A percentile compares a stretch with the other conserved stretches of the same genome.
Conservation (phyloP, 2,329 filamentous ascomycete species). For the Ceratocystis lukuohia region DNA sequence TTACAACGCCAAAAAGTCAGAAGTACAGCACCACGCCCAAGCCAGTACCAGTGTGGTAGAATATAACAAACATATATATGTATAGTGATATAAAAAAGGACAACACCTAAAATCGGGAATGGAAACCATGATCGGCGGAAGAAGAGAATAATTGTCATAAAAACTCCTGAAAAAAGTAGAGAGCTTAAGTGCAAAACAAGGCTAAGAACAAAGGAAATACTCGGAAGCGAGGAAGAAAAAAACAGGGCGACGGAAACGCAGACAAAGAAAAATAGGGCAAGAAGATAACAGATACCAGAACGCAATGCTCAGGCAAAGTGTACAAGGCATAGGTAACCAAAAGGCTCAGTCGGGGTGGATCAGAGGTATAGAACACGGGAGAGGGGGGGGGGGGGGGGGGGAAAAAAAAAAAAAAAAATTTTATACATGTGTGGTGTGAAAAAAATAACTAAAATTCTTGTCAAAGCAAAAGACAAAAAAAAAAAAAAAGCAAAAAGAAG, state of each 20-base stretch:
- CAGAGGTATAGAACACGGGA: background rate
- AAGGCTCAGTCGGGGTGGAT: background rate
- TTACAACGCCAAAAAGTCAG: background rate
- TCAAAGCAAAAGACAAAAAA: too few species aligned
- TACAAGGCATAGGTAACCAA: background rate
- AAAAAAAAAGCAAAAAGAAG: too few species aligned
- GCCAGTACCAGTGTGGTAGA: background rate
- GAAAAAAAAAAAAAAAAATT: too few species aligned
- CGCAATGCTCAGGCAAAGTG: constrained; percentile 13
- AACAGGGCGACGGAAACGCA: constrained; percentile 16
- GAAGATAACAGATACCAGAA: constrained; percentile 13
- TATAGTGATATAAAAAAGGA: constrained; percentile 4
- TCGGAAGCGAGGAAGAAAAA: constrained; percentile 21
- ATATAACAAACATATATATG: background rate
- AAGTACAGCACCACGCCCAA: background rate
- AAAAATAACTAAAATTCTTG: too few species aligned
- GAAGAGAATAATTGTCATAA: constrained; percentile 9
- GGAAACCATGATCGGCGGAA: background rate
- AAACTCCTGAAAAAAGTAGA: background rate
- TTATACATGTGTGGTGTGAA: too few species aligned
- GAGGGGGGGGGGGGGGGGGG: background rate
- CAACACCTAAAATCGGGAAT: background rate
- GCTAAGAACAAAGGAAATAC: constrained; percentile 10
- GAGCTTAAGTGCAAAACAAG: constrained; percentile 4
- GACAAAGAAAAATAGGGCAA: constrained; percentile 16